Evolutionary conservation across 768 basidiomycete genomes (phyloP), one percentile per base, ranked within the genome.

Genomic region (Pleurotus citrinopileatus): DNA sequence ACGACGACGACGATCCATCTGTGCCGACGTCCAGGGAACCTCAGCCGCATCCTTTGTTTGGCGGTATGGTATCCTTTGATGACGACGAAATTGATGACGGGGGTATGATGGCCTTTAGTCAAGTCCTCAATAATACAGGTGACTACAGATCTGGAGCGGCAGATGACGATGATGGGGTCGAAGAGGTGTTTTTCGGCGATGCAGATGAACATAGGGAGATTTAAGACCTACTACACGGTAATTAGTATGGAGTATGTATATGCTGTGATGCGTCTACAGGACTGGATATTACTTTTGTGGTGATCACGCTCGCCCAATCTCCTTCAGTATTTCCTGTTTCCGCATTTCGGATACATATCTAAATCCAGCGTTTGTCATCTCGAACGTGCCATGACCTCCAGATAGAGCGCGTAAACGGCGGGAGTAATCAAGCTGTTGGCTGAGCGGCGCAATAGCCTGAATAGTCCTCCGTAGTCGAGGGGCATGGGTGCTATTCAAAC

Each of bases 281-380:
- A n/a, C n/a, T 36, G 25, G 45, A 42, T 45, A 38, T 42, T 51
- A 32, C 20, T 34, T 47, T 50, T 47, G n/a, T n/a, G 44, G 17
- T 42, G 46, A 50, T 34, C 69, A 91, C 36, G 82, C 86, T 23
- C 88, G 78, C 12, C 91, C 91, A 55, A 94, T 84, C 65, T 93
- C 91, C 57, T 74, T 76, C 54, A 94, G 67, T 55, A 94, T 92
- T 61, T 91, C 90, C 48, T 79, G 45, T 65, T 77, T 83, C 55
- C 91, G 78, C 27, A 72, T 60, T 46, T 82, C 75, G 19, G 79
- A 75, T 1, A 93, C 91, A 55, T 74, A 68, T 61, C 75, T 80
- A 70, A 93, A 94, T 13, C 91, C 91, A n/a, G 83, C 87, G 44
- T 79, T 80, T 26, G 71, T 70, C 84, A 89, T 88, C 63, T 94